Base-by-base conservation (phyloP, 1,139 yeast species). In the Pichia sp. region DNA sequence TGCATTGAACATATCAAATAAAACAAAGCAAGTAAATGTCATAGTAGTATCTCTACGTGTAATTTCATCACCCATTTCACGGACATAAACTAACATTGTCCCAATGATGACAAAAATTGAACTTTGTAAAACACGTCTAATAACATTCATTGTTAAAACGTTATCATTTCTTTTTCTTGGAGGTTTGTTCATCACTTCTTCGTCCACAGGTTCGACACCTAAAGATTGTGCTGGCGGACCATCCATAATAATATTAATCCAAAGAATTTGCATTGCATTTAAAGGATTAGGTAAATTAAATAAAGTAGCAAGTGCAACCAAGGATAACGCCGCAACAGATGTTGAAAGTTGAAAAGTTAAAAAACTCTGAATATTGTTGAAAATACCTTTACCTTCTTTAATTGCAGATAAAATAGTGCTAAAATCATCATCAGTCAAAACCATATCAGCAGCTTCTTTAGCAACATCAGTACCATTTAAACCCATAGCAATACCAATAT, bases 191-290 rank as follows among this genome's bases (percentile, higher is more conserved):
- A 92, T 90, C 39, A 92, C 95, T 63, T 83, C 95, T 54, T 86
- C 88, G 63, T 90, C 97, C 29, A 90, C 97, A 1, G 97, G 95
- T 68, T 92, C 98, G 34, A 92, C 97, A 48, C 98, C 97, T 45
- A 92, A 74, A 0, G 96, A 86, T 68, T 92, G 98, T 0, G 98
- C 98, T 4, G 98, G 98, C 7, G 98, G 98, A 0, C 98, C 98
- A 69, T 92, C 98, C 98, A 92, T 92, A 55, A 92, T 75, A 51
- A 92, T 92, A 65, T 92, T 90, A 64, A 92, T 92, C 97, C 97
- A 92, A 59, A 92, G 73, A 58, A 92, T 92, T 71, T 92, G 97
- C 97, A 92, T 92, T 29, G 98, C 97, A 65, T 92, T 92, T 58
- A 92, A 75, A n/a, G 98, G 98, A 59, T 89, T 90, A 46, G 96